Evolutionary conservation across 495 filamentous ascomycete genomes (phyloP).

Genomic region (Neurospora sp.): DNA sequence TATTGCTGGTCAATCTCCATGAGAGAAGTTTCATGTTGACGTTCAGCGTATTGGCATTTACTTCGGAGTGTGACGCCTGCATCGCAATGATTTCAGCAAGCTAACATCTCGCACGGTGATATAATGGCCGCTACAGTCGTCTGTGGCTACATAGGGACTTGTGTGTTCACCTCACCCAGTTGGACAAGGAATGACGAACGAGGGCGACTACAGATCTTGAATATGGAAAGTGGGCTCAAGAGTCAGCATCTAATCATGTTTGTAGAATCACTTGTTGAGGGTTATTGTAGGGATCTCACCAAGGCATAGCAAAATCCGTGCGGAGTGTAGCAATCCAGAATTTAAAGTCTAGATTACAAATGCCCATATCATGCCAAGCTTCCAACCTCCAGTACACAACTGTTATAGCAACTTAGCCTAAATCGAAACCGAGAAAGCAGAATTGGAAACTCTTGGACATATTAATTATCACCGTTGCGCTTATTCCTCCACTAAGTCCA

Average conservation of each 20-base stretch:
- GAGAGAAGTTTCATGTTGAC: neutral
- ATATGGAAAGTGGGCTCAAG: neutral
- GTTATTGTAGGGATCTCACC: neutral
- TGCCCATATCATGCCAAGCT: neutral
- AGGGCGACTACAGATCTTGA: neutral
- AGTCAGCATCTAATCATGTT: neutral
- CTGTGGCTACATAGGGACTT: neutral
- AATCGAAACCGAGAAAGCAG: neutral
- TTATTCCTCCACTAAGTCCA: neutral
- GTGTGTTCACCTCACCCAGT: neutral
- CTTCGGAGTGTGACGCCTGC: neutral
- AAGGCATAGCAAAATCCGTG: neutral
- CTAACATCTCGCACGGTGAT: neutral
- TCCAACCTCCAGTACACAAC: neutral
- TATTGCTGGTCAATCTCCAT: neutral
- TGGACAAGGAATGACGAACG: neutral
- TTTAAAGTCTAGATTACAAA: neutral
- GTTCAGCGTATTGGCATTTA: neutral
- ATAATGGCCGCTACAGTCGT: neutral
- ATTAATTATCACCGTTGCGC: neutral
- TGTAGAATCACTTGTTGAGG: neutral
- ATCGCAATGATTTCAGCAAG: neutral
- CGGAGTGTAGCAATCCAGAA: neutral
- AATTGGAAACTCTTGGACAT: neutral
- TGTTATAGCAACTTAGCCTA: neutral